phyloP scores from a whole-genome alignment of 2,329 filamentous ascomycete genomes.

The Ophiostoma ips region DNA sequence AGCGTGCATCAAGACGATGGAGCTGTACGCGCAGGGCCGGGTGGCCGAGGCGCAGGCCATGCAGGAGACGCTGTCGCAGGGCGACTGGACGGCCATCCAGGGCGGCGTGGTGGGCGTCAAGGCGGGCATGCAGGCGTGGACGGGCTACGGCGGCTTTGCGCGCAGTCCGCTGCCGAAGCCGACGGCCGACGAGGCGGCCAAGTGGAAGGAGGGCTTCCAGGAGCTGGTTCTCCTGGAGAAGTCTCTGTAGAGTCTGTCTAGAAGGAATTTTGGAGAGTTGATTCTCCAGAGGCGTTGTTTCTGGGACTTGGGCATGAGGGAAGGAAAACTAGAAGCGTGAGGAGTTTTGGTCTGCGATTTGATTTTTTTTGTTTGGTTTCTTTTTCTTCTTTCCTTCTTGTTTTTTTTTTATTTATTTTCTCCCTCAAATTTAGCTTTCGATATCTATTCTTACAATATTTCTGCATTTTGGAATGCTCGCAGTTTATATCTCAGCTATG shows the following conservation, averaged over 20 bases:
- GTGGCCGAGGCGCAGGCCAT: slow-evolving; percentile 45
- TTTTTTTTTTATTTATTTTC: neutral
- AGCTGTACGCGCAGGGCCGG: slow-evolving; percentile 45
- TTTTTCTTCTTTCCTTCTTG: neutral
- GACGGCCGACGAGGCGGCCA: slow-evolving; percentile 31
- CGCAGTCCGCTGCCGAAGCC: slow-evolving; percentile 38
- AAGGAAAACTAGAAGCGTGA: neutral
- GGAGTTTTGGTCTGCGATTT: neutral
- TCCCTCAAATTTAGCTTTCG: neutral
- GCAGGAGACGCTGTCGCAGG: slow-evolving; percentile 51
- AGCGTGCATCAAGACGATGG: slow-evolving; percentile 46
- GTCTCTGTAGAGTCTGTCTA: slow-evolving; percentile 29
- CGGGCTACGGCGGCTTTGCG: slow-evolving; percentile 47
- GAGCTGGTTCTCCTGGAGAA: slow-evolving; percentile 39
- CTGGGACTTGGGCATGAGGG: neutral
- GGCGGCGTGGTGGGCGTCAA: slow-evolving; percentile 61
- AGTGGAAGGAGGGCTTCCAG: slow-evolving; percentile 42
- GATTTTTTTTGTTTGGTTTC: neutral
- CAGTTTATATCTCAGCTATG: neutral
- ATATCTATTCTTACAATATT: neutral
- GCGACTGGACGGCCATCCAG: slow-evolving; percentile 60
- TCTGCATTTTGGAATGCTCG: neutral
- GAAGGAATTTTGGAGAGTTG: neutral
- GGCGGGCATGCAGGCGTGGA: slow-evolving; percentile 49
- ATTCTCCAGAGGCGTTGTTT: neutral